These are phyloP conservation scores for Stephania japonica DNA, from an alignment of 164 flowering plant species.

Conservation along the genomic window DNA sequence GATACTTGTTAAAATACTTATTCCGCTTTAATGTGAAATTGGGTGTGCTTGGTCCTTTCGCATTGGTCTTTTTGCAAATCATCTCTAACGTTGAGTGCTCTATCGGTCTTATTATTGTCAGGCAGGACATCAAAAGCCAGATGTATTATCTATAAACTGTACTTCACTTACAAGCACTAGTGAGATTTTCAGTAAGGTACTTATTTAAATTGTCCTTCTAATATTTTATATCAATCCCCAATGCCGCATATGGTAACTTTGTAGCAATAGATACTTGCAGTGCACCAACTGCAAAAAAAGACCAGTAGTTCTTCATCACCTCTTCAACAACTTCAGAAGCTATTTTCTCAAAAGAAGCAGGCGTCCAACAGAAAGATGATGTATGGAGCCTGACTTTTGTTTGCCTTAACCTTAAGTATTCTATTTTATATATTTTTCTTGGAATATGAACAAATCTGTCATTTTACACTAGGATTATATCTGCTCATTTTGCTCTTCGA, in stretches of 20 bases:
- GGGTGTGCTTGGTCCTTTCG: neutral
- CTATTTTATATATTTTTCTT: neutral
- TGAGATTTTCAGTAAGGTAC: slow-evolving; percentile 84
- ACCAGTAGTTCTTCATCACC: slow-evolving; percentile 32
- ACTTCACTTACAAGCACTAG: slow-evolving; percentile 56
- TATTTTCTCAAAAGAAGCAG: slow-evolving; percentile 48
- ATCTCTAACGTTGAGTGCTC: neutral
- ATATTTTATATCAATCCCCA: neutral
- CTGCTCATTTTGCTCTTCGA: too few relatives aligned
- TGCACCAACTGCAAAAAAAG: slow-evolving; percentile 34
- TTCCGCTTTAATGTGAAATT: neutral
- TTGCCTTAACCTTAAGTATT: neutral
- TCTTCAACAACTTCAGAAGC: slow-evolving; percentile 48
- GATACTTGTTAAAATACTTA: neutral
- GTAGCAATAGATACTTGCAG: slow-evolving; percentile 46
- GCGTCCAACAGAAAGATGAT: slow-evolving; percentile 44
- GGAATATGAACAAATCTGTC: neutral
- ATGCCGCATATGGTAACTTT: slow-evolving; percentile 7
- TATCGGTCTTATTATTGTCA: slow-evolving; percentile 22
- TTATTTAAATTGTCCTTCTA: neutral
- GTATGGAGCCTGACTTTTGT: slow-evolving; percentile 33
- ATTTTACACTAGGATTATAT: neutral
- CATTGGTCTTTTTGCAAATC: neutral
- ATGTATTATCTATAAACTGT: slow-evolving; percentile 59
- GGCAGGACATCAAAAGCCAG: slow-evolving; percentile 50